Evolutionary conservation across 148 eudicot genomes (phyloP).

Genomic region (Rhododendron ovatum): DNA sequence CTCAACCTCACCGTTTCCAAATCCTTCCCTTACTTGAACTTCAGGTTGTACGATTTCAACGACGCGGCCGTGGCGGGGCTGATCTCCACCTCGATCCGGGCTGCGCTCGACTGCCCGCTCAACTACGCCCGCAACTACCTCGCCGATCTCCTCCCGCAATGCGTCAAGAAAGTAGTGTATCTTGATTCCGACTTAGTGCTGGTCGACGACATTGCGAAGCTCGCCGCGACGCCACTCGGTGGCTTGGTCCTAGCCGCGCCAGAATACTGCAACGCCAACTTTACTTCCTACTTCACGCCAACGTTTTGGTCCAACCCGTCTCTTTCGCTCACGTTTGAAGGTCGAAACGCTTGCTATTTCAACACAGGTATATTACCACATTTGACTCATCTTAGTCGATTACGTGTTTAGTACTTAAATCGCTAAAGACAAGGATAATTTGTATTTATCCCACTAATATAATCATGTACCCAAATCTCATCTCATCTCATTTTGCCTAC

Average conservation of each 20-base stretch:
- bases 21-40: conserved; percentile 65
- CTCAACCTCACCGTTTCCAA: conserved; percentile 33
- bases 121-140: conserved; percentile 83
- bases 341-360: conserved; percentile 64
- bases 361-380: conserved; percentile 18
- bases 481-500: no score
- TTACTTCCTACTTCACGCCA: conserved; percentile 61
- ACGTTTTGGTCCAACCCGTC: conserved; percentile 81
- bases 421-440: no score
- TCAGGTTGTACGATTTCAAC: conserved; percentile 44
- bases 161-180: conserved; percentile 51
- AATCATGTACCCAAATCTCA: no score
- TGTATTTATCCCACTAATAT: no score
- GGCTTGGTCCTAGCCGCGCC: conserved; percentile 64
- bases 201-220: conserved; percentile 69
- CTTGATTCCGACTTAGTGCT: conserved; percentile 76
- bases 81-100: conserved; percentile 75
- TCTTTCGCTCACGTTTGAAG: conserved; percentile 58
- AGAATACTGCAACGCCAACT: conserved; percentile 72
- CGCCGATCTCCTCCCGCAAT: conserved; percentile 48
- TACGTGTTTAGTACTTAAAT: no score
- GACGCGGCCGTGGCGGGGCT: conserved; percentile 47
- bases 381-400: no score
- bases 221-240: conserved; percentile 44
- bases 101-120: conserved; percentile 69